Evolutionary conservation across 169 alveolate species (phyloP), one percentile per base, ranked within the genome.

Genomic region (Cyclospora cayetanensis): DNA sequence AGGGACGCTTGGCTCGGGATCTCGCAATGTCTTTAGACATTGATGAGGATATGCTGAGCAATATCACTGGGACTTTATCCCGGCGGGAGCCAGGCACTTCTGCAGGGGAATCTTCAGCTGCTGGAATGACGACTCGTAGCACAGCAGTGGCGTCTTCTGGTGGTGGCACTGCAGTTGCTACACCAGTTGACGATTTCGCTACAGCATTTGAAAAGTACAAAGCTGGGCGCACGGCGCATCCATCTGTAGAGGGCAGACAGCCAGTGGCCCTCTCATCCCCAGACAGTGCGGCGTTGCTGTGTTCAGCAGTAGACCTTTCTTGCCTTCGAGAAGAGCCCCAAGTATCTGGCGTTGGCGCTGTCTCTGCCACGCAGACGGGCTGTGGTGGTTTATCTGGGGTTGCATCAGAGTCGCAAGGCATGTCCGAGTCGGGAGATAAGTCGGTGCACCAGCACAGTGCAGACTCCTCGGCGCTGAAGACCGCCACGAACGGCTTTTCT

Each of bases 221-320:
- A 39, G 52, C 66, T 4, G 72, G 88, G 15, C 39, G 88, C 34
- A 43, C 39, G 37, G 34, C 37, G 50, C 72, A 43, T 46, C 86
- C 39, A 39, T 29, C 52, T 31, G 39, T 18, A 4, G 80, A 31
- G 60, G 60, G 88, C 43, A 46, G 66, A 31, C 88, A 79, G 72
- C 88, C 43, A 2, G 4, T 34, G 31, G 4, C 70, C 20, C 46
- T 79, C 22, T 31, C 88, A 7, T 43, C 88, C 11, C 46, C 88
- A 50, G 88, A 79, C 66, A 79, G 46, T 12, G 88, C 88, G 1
- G 88, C 88, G 22, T 27, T 79, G 53, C 52, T 79, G 5, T 79
- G 66, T 9, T 79, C 88, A 29, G 88, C 88, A 46, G 88, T 79
- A 15, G 88, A 79, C 46, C 52, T 79, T 50, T 43, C 88, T n/a